Evolutionary conservation across 495 filamentous ascomycete species (phyloP).

Genomic region (Margaritispora aquatica): DNA sequence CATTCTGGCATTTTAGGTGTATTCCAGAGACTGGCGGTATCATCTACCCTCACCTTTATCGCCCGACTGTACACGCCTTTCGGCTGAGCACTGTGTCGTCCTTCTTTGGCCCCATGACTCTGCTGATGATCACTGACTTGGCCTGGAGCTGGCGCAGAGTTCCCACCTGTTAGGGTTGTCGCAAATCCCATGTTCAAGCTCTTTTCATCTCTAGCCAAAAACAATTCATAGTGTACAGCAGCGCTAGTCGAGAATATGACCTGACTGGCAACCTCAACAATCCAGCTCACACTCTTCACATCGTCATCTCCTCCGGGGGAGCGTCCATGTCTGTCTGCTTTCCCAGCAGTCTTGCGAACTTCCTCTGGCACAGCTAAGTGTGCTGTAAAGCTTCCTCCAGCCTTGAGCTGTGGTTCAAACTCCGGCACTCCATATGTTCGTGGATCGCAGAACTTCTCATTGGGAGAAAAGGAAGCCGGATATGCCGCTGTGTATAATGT

Average conservation of each 20-base stretch:
- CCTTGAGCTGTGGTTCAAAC: constrained; percentile 94
- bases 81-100: constrained; percentile 42
- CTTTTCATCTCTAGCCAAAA: constrained; percentile 80
- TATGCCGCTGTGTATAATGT: constrained; percentile 81
- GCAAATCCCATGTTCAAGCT: constrained; percentile 62
- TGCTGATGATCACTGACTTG: constrained; percentile 67
- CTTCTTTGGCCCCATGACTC: constrained; percentile 40
- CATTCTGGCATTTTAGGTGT: constrained; percentile 70
- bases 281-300: constrained; percentile 65
- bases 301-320: constrained; percentile 22
- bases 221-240: constrained; percentile 81
- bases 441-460: constrained; percentile 58
- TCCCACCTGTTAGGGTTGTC: constrained; percentile 28
- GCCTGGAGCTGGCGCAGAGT: constrained; percentile 46
- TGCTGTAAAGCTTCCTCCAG: constrained; percentile 78
- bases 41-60: constrained; percentile 70
- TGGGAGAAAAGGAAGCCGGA: constrained; percentile 72
- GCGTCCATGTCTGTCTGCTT: constrained; percentile 14
- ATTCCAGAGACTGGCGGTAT: constrained; percentile 87
- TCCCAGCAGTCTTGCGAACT: constrained; percentile 49
- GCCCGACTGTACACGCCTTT: constrained; percentile 78
- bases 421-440: constrained; percentile 64
- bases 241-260: constrained; percentile 86
- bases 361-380: constrained; percentile 68
- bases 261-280: constrained; percentile 87